Conservation (phyloP, 768 basidiomycete genomes). For the Leccinellum rugosiceps region DNA sequence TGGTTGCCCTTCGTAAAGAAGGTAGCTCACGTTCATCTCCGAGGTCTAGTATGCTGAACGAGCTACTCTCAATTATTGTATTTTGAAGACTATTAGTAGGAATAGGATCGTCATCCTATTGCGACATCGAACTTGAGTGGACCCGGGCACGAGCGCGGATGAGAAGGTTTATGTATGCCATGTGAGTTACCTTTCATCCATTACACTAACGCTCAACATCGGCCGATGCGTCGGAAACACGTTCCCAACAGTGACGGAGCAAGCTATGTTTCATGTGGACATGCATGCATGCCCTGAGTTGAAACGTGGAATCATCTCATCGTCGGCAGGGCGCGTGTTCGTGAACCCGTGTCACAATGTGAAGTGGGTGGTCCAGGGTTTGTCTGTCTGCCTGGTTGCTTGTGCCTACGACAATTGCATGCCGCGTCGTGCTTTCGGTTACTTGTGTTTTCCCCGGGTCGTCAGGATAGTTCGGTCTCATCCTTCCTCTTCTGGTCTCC, state of each 20-base stretch:
- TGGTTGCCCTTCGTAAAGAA: background rate
- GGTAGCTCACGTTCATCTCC: constrained; percentile 15
- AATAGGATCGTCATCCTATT: background rate
- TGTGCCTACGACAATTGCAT: background rate
- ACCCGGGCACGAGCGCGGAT: background rate
- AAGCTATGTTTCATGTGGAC: constrained; percentile 1
- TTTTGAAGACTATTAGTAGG: background rate
- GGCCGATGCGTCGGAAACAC: constrained; percentile 3
- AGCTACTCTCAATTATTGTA: background rate
- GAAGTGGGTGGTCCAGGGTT: background rate
- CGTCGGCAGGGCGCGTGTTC: background rate
- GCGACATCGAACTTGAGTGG: background rate
- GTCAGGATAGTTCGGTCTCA: background rate
- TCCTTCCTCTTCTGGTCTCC: no score
- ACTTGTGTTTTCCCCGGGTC: constrained; percentile 1
- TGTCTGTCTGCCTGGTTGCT: background rate
- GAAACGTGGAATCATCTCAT: background rate
- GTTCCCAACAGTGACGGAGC: background rate
- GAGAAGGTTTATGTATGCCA: no score
- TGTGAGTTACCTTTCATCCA: background rate
- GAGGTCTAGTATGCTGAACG: constrained; percentile 2
- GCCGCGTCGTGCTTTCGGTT: background rate
- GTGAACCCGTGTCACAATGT: background rate
- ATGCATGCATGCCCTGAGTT: background rate
- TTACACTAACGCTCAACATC: background rate